Percentiles rank a stretch among this genome's conserved stretches.
Conservation (phyloP, 306 rosid genomes). For the Sophora flavescens region DNA sequence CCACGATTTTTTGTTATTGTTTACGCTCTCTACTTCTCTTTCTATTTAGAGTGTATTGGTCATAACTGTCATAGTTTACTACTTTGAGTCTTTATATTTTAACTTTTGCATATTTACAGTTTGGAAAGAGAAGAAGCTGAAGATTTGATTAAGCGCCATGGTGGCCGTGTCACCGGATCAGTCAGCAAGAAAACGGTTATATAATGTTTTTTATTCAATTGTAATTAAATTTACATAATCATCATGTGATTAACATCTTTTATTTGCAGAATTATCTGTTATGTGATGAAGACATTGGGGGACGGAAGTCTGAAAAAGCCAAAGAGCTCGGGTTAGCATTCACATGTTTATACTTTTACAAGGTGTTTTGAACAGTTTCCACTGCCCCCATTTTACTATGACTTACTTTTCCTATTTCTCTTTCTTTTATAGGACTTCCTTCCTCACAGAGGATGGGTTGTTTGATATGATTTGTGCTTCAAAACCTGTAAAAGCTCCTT, state of each 20-base stretch:
- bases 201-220: constrained; percentile 38
- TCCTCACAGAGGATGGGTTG: constrained; percentile 96
- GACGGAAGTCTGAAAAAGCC: constrained; percentile 88
- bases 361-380: constrained; percentile 19
- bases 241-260: constrained; percentile 44
- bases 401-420: constrained; percentile 15
- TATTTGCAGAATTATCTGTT: constrained; percentile 85
- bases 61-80: constrained; percentile 16
- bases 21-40: constrained; percentile 30
- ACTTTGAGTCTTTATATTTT: constrained; percentile 38
- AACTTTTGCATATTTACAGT: constrained; percentile 54
- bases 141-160: constrained; percentile 93
- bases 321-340: constrained; percentile 90
- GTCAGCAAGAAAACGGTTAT: constrained; percentile 94
- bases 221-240: constrained; percentile 35
- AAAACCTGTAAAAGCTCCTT: constrained; percentile 58
- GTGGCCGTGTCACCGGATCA: constrained; percentile 95
- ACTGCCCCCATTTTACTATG: constrained; percentile 18
- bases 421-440: constrained; percentile 62
- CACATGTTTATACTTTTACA: constrained; percentile 33
- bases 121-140: constrained; percentile 99
- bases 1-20: background rate
- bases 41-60: constrained; percentile 2
- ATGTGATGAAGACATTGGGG: constrained; percentile 97
- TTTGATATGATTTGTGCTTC: constrained; percentile 80